Percentiles rank a stretch among this genome's conserved stretches.
phyloP scores from a whole-genome alignment of 352 stramenopile species.

The Pythium brassicae region DNA sequence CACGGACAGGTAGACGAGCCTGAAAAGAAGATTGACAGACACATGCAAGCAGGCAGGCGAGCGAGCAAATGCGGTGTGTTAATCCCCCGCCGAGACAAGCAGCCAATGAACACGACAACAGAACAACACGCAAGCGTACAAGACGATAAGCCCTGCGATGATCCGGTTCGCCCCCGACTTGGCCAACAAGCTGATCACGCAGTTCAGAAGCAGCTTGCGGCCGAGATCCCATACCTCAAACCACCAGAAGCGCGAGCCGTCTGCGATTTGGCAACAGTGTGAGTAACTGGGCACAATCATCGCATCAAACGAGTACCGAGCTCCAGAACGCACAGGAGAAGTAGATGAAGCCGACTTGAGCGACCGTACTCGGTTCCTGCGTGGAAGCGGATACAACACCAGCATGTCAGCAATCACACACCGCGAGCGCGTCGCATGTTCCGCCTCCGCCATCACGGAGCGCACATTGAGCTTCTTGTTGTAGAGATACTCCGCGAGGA shows the following conservation, averaged over 20 bases:
- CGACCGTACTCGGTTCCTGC: slow-evolving; percentile 66
- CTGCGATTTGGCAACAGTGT: slow-evolving; percentile 15
- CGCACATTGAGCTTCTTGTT: slow-evolving; percentile 49
- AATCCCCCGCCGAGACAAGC: background rate
- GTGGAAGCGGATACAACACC: background rate
- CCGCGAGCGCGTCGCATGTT: too few relatives aligned
- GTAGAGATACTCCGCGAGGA: slow-evolving; percentile 50
- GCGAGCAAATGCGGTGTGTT: background rate
- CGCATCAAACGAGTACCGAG: background rate
- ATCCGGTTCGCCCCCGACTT: slow-evolving; percentile 65
- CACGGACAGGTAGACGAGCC: slow-evolving; percentile 69
- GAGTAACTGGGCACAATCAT: background rate
- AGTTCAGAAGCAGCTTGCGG: slow-evolving; percentile 70
- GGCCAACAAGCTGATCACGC: slow-evolving; percentile 51
- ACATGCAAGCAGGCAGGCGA: background rate
- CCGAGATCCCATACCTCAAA: slow-evolving; percentile 77
- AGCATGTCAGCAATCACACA: background rate
- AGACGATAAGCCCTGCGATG: slow-evolving; percentile 60
- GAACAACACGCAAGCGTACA: slow-evolving; percentile 29
- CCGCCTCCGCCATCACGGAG: too few relatives aligned
- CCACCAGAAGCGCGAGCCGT: slow-evolving; percentile 64
- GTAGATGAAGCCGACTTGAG: slow-evolving; percentile 80
- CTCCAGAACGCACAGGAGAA: slow-evolving; percentile 44
- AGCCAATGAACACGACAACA: background rate
- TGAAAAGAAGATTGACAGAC: slow-evolving; percentile 17